Conservation (phyloP, 768 basidiomycete species). For the Collybia mongolica region DNA sequence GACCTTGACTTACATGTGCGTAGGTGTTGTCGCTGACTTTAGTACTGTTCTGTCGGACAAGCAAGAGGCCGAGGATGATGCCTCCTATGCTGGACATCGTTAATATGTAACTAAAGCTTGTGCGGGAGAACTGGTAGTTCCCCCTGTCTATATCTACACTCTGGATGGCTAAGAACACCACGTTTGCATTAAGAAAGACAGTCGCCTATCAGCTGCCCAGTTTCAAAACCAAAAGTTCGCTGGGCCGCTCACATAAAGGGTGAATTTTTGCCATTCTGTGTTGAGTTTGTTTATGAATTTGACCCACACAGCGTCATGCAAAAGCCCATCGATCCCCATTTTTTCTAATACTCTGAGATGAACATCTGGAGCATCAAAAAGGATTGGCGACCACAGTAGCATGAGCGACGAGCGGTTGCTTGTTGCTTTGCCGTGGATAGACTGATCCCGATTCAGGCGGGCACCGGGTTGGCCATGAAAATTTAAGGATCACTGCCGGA, state of each 20-base stretch:
- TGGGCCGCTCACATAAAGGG: constrained; percentile 40
- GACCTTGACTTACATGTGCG: constrained; percentile 32
- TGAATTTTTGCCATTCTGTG: constrained; percentile 51
- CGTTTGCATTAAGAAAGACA: constrained; percentile 57
- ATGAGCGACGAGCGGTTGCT: constrained; percentile 35
- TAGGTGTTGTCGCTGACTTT: constrained; percentile 32
- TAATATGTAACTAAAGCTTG: constrained; percentile 54
- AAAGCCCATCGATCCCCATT: constrained; percentile 48
- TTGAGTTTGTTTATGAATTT: constrained; percentile 41
- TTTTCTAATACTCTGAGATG: constrained; percentile 43
- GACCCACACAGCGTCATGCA: constrained; percentile 40
- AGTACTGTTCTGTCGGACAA: constrained; percentile 42
- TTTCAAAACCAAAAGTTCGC: not conserved
- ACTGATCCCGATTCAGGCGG: constrained; percentile 43
- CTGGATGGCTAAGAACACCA: constrained; percentile 57
- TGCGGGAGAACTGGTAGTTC: constrained; percentile 34
- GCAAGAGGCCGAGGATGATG: constrained; percentile 45
- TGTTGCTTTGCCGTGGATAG: constrained; percentile 28
- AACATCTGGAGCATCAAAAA: constrained; percentile 50
- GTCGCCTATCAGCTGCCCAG: constrained; percentile 38
- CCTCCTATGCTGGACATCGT: constrained; percentile 46
- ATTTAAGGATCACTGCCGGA: constrained; percentile 40
- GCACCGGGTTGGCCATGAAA: constrained; percentile 45
- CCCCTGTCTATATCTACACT: constrained; percentile 31
- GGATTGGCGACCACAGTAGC: constrained; percentile 32